Percentiles rank a stretch among this genome's conserved stretches.
phyloP scores from a whole-genome alignment of 2,329 filamentous ascomycete genomes.

The Ophiostoma perfectum region DNA sequence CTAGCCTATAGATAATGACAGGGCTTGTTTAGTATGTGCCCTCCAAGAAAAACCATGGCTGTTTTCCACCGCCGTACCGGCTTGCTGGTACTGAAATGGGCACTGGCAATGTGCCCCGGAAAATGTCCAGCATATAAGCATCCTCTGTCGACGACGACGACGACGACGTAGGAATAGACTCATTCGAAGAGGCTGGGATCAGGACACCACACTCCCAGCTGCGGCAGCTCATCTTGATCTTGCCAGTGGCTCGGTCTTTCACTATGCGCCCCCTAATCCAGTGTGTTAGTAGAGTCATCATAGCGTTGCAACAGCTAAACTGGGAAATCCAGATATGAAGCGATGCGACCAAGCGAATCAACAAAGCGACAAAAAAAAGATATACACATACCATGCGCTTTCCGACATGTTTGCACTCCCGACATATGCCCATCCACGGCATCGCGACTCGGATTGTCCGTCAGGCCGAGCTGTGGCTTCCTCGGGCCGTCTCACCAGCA shows the following conservation, averaged over 20 bases:
- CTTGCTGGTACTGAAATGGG: slow-evolving; percentile 59
- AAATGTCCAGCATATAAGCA: slow-evolving; percentile 39
- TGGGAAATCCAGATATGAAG: too few species aligned
- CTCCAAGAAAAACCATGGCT: slow-evolving; percentile 41
- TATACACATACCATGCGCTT: slow-evolving; percentile 69
- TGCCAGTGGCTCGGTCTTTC: slow-evolving; percentile 60
- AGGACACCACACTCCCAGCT: slow-evolving; percentile 97
- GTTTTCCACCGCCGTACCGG: slow-evolving; percentile 37
- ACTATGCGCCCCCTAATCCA: slow-evolving; percentile 65
- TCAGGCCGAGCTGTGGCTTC: neutral
- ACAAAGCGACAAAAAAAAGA: neutral
- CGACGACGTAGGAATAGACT: neutral
- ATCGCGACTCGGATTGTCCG: neutral
- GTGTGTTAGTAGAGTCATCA: neutral
- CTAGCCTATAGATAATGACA: too few species aligned
- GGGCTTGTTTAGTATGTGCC: neutral
- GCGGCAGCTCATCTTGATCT: slow-evolving; percentile 71
- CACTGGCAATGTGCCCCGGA: slow-evolving; percentile 53
- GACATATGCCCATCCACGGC: slow-evolving; percentile 69
- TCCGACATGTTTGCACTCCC: slow-evolving; percentile 91
- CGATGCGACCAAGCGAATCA: too few species aligned
- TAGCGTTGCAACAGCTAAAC: too few species aligned
- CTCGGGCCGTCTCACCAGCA: slow-evolving; percentile 39
- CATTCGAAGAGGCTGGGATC: slow-evolving; percentile 47
- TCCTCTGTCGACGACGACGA: neutral